Base-by-base conservation (phyloP, 768 basidiomycete species). In the Hydnomerulius pinastri region DNA sequence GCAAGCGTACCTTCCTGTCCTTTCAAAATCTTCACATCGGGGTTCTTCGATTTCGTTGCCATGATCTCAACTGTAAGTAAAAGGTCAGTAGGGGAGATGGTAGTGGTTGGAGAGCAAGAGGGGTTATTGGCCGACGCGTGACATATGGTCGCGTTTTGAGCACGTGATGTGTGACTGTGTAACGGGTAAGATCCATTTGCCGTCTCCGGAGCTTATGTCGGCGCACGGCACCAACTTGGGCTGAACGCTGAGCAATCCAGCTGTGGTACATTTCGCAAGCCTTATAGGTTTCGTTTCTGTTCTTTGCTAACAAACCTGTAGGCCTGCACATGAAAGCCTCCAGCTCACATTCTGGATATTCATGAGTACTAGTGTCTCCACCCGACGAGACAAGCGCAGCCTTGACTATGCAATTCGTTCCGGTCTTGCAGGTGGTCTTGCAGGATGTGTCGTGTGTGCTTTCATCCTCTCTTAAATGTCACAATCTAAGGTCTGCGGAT, bases 341-440 rank as follows among this genome's bases (percentile, higher is more conserved):
- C 13, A 25, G 28, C 30, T 53, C 20, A 36, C 32, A 30, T 29
- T 18, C 40, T 50, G 42, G 46, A 25, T 36, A 61, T 68, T 58
- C 46, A 71, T 71, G 70, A 71, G 61, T 58, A 54, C 71, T 37
- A 59, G 56, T 64, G 61, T 53, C 57, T 58, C 69, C 61, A 65
- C 68, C 56, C 68, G 63, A 52, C 70, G 69, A 70, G 78, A 83
- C 72, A 82, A 76, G 63, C 78, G 78, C 63, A 81, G 70, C 53
- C 67, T 83, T 46, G 69, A 79, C 54, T 82, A 80, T 69, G 80
- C 86, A 48, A 63, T 92, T 58, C 86, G 88, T 55, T 93, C 91
- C 32, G 91, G 92, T 39, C 69, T 98, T 38, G 95, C 95, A 36
- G 96, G 96, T 51, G 96, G 96, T 27, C 71, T 96, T 51, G 96